A percentile compares a stretch with the other conserved stretches of the same genome.
These are phyloP conservation scores for Begonia masoniana DNA, from an alignment of 306 rosid genomes.

Conservation along the genomic window DNA sequence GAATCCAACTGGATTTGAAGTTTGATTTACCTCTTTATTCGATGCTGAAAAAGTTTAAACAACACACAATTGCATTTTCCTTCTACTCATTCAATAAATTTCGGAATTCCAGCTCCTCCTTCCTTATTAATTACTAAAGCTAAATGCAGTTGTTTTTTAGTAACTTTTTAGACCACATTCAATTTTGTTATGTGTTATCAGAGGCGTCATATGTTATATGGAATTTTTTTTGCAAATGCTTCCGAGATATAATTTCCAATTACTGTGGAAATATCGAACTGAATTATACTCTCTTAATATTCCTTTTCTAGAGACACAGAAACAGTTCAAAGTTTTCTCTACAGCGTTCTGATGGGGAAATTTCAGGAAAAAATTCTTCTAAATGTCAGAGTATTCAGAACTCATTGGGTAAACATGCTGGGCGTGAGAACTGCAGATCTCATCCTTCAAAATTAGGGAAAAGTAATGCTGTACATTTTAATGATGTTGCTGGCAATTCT, in stretches of 20 bases:
- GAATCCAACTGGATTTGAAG: constrained; percentile 6
- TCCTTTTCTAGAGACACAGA: constrained; percentile 64
- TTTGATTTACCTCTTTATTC: constrained; percentile 4
- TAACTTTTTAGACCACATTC: no score
- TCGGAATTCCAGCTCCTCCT: no score
- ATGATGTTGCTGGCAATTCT: constrained; percentile 23
- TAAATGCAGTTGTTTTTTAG: no score
- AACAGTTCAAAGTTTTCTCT: constrained; percentile 70
- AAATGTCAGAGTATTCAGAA: constrained; percentile 23
- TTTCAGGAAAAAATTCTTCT: constrained; percentile 46
- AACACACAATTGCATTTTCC: no score
- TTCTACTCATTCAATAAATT: no score
- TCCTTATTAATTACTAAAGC: no score
- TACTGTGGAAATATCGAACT: neutral
- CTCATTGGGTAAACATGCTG: constrained; percentile 20
- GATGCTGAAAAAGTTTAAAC: constrained; percentile 6
- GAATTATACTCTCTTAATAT: constrained; percentile 5
- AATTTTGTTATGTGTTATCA: no score
- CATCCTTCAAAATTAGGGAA: constrained; percentile 34
- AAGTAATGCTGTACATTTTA: constrained; percentile 20
- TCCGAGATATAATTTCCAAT: neutral
- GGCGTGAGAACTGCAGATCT: constrained; percentile 29
- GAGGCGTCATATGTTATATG: no score
- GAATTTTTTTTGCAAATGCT: neutral
- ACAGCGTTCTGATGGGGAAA: constrained; percentile 82